Evolutionary conservation across 345 rosid genomes (phyloP).

Genomic region (Populus deltoides): DNA sequence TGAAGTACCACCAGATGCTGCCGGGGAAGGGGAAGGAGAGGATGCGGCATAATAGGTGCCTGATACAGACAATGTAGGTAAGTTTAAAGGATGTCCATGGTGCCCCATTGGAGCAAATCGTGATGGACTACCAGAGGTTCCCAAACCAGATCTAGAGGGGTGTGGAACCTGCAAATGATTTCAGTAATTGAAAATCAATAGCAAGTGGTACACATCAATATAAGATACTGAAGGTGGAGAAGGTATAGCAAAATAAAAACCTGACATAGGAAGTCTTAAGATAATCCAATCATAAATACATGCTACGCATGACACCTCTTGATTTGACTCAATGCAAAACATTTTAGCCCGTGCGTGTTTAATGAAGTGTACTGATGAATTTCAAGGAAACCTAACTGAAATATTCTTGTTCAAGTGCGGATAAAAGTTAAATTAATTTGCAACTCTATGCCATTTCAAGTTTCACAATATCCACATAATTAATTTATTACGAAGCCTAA

Average conservation of each 20-base stretch:
- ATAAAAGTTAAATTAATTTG: no score
- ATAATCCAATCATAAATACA: no score
- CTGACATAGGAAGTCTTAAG: no score
- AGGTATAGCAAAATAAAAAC: no score
- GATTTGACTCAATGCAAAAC: no score
- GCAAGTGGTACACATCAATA: background rate
- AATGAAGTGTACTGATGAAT: no score
- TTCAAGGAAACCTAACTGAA: no score
- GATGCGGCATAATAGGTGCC: conserved; percentile 80
- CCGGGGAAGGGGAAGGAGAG: conserved; percentile 95
- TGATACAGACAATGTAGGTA: conserved; percentile 57
- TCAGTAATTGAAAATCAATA: conserved; percentile 6
- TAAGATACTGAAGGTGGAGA: background rate
- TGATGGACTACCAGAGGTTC: conserved; percentile 59
- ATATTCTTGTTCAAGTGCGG: no score
- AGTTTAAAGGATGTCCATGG: conserved; percentile 48
- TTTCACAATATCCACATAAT: no score
- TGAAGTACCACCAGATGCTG: conserved; percentile 88
- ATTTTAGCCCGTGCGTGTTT: no score
- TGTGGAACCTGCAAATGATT: conserved; percentile 46
- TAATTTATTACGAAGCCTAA: background rate
- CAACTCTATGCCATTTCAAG: no score
- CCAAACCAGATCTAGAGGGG: conserved; percentile 52
- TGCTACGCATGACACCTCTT: no score
- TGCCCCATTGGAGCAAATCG: conserved; percentile 54